Conservation (phyloP, 768 basidiomycete species). For the Asterophora lycoperdoides region DNA sequence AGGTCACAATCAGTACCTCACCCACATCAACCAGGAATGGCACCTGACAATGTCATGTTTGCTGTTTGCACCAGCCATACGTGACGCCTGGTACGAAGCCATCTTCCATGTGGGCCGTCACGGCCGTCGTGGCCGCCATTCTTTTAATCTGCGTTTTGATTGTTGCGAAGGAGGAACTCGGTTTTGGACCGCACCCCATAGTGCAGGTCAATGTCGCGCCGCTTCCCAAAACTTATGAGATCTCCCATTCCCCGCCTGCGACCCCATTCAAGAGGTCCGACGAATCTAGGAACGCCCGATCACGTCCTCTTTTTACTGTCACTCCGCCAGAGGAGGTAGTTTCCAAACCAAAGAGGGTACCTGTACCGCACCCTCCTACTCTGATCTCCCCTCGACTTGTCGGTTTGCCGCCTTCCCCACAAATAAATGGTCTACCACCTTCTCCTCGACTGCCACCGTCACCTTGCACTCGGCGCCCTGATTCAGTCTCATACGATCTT, state of each 20-base stretch:
- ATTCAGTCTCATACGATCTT: background rate
- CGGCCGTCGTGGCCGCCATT: constrained; percentile 6
- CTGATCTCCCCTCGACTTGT: constrained; percentile 2
- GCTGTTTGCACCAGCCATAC: background rate
- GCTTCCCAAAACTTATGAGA: constrained; percentile 9
- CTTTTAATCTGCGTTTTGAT: constrained; percentile 5
- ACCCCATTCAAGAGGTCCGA: background rate
- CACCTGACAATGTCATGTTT: too few species aligned
- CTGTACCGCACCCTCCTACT: constrained; percentile 3
- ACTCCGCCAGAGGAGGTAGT: constrained; percentile 8
- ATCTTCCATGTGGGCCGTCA: constrained; percentile 6
- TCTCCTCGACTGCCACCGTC: background rate
- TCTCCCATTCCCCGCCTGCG: constrained; percentile 5
- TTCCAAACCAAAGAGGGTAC: constrained; percentile 5
- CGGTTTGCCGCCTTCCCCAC: constrained; percentile 11
- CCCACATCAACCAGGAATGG: too few species aligned
- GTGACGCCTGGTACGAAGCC: background rate
- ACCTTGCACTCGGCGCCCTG: background rate
- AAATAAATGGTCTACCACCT: constrained; percentile 1
- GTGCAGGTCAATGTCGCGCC: constrained; percentile 1
- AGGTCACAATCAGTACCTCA: background rate
- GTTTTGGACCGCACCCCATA: constrained; percentile 9
- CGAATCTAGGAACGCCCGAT: background rate
- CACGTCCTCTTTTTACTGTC: constrained; percentile 5
- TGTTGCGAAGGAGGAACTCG: constrained; percentile 7